Evolutionary conservation across 768 basidiomycete species (phyloP), one percentile per base, ranked within the genome.

Genomic region (Tephrocybe sp.): DNA sequence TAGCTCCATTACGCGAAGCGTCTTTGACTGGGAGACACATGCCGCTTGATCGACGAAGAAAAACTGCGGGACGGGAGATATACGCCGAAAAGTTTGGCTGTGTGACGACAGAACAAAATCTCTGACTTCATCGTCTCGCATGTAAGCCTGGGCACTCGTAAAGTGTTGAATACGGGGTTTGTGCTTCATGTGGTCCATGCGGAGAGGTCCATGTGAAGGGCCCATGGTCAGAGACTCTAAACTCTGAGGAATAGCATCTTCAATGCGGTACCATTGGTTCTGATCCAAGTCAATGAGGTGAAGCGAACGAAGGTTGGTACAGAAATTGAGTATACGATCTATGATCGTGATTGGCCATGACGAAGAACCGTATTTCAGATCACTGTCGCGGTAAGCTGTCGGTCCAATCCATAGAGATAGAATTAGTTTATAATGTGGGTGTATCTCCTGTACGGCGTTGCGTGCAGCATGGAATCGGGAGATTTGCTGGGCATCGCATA

Each of bases 91-190:
- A 13, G 30, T 58, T 34, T 56, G 58, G 55, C 69, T 57, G 17
- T 60, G 54, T 14, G 69, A 62, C 19, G 62, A 65, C 13, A 56
- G 51, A 26, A 70, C 60, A 26, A 68, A 51, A 33, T 68, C 64
- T 31, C 54, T 55, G 13, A 72, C 57, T 54, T 72, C 73, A 34
- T 63, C 65, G 45, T 70, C 70, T 5, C 66, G 60, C 65, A 73
- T 66, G 57, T 60, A 67, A 14, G 68, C 68, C 12, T 63, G 56
- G 8, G 54, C 55, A 48, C 68, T 72, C n/a, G 69, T 70, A 52
- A 73, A 65, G 35, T 49, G 47, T 23, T 54, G 54, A 31, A 72
- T 48, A 12, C 43, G 53, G 11, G 64, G 66, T 9, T 40, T 39
- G 41, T 62, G 62, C 9, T 49, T 58, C 17, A 73, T 57, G n/a